Evolutionary conservation across 768 basidiomycete genomes (phyloP).

Genomic region (Auricularia auricula-judae): DNA sequence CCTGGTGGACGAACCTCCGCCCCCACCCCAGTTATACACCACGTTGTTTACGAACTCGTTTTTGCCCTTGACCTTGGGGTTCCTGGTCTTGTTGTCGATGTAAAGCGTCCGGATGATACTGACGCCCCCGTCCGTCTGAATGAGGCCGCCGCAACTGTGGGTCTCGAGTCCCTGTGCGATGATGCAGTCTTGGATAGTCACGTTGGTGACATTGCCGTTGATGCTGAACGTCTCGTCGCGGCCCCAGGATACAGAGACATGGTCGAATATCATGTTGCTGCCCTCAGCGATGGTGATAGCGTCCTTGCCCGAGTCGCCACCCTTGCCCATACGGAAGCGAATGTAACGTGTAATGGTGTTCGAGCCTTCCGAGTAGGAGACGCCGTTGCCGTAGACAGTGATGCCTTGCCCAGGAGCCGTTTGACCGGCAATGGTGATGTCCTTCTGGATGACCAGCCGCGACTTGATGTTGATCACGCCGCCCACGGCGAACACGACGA

Average conservation of each 20-base stretch:
- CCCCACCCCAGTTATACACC: conserved; percentile 12
- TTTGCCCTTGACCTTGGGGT: conserved; percentile 27
- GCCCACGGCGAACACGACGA: conserved; percentile 25
- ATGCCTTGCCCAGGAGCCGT: conserved; percentile 30
- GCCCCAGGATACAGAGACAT: conserved; percentile 24
- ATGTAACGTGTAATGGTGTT: conserved; percentile 21
- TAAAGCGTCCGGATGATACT: conserved; percentile 27
- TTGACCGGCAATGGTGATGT: conserved; percentile 24
- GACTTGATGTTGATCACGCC: conserved; percentile 22
- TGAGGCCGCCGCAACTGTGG: conserved; percentile 26
- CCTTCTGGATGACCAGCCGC: conserved; percentile 22
- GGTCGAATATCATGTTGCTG: conserved; percentile 27
- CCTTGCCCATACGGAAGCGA: conserved; percentile 21
- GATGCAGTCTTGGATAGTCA: conserved; percentile 27
- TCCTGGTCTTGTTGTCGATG: conserved; percentile 27
- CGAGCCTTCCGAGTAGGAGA: conserved; percentile 5
- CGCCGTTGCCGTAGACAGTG: conserved; percentile 24
- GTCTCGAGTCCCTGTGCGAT: conserved; percentile 27
- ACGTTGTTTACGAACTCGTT: conserved; percentile 29
- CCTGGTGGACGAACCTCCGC: neutral
- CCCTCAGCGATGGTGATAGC: conserved; percentile 25
- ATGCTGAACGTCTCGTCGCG: conserved; percentile 27
- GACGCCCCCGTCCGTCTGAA: conserved; percentile 25
- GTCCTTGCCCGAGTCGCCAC: conserved; percentile 25
- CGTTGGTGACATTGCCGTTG: conserved; percentile 25